Evolutionary conservation across 768 basidiomycete species (phyloP), one percentile per base, ranked within the genome.

Genomic region (Tulasnella sp.): DNA sequence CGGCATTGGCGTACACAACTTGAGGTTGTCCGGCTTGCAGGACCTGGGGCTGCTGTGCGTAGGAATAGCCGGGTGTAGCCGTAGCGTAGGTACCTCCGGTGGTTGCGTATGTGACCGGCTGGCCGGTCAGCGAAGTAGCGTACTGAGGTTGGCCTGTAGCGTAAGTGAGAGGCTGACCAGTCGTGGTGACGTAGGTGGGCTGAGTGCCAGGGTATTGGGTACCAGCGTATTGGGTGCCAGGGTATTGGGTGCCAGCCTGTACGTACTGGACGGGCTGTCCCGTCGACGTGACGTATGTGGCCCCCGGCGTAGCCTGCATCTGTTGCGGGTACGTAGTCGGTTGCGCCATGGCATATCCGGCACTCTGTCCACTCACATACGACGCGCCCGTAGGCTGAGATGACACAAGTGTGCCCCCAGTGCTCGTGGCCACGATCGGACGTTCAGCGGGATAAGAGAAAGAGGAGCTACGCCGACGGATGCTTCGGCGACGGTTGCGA

Each of bases 121-220:
- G 45, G 7, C 45, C 45, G 2, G 46, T 48, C n/a, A n/a, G n/a
- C 8, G 45, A n/a, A 37, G 46, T 14, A 9, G 42, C 62, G 32
- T 64, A 48, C 8, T 69, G 57, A 62, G 71, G 66, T 3, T 15
- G 21, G 15, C 45, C 31, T 12, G 42, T 40, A 19, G 11, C 25
- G 25, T 32, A 58, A 15, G 31, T 21, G 14, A 27, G 19, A 2
- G 48, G 54, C 15, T 43, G 29, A 19, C 29, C 32, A 34, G 25
- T 23, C 23, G n/a, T 29, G 48, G 51, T 57, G 29, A 59, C 23
- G n/a, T n/a, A n/a, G 6, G 45, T 48, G 15, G 45, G 23, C 25
- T 48, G 45, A 17, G 27, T 32, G 14, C 29, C 21, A 42, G 3
- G 2, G 15, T 17, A 8, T 2, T 9, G 8, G 19, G 41, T 9